Conservation (phyloP, 169 alveolate species). For the Plasmodium cynomolgi region DNA sequence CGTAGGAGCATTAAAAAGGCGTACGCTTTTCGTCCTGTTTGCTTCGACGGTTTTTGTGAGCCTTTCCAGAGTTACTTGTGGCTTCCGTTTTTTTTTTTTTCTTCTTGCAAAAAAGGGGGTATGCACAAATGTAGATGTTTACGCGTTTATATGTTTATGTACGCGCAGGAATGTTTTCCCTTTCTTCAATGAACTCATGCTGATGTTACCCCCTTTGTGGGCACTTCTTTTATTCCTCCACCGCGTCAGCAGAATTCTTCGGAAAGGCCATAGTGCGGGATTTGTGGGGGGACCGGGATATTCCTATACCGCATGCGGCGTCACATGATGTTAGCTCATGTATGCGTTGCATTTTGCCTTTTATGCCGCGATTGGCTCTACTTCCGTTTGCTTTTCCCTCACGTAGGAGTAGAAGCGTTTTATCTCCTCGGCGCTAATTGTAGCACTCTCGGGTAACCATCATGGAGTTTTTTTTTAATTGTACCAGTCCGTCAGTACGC, state of each 20-base stretch:
- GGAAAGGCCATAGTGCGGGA: not conserved
- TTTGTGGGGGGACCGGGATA: not conserved
- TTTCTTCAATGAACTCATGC: not conserved
- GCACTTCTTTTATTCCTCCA: not conserved
- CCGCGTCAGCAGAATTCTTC: slow-evolving; percentile 1
- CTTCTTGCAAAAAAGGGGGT: not conserved
- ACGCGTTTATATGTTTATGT: not conserved
- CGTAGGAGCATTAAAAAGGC: not conserved
- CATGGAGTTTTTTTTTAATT: not conserved
- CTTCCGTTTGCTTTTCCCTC: not conserved
- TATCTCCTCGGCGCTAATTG: not conserved
- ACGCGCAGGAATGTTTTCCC: not conserved
- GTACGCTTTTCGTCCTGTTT: not conserved
- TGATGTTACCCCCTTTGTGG: not conserved
- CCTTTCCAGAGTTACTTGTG: not conserved
- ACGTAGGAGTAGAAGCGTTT: not conserved
- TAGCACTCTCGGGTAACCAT: not conserved
- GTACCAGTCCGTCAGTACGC: not conserved
- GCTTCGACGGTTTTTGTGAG: not conserved
- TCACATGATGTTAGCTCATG: not conserved
- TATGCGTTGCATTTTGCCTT: not conserved
- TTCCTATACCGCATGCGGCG: not conserved
- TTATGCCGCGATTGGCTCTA: not conserved
- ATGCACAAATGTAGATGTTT: not conserved
- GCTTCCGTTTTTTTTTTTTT: not conserved